Evolutionary conservation across 192 early-diverging fungal genomes (phyloP).

Genomic region (Backusella morwellensis): DNA sequence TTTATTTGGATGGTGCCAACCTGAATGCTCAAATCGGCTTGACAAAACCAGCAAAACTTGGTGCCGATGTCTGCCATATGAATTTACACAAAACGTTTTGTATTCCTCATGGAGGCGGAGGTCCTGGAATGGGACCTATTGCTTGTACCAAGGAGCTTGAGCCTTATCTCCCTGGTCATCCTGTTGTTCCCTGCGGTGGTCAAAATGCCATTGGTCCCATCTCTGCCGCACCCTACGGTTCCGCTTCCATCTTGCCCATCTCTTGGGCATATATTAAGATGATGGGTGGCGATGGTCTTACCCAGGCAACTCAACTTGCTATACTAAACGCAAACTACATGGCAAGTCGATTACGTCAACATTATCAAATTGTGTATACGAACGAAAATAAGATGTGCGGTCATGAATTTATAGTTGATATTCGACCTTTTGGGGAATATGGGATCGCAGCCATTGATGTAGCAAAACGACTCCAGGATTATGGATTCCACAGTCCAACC

Average conservation of each 20-base stretch:
- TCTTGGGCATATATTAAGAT: conserved; percentile 99
- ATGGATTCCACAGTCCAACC: conserved; percentile 97
- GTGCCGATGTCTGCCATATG: conserved; percentile 98
- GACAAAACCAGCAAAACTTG: conserved; percentile 88
- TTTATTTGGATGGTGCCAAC: conserved; percentile 98
- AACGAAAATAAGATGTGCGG: conserved; percentile 95
- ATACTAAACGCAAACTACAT: conserved; percentile 99
- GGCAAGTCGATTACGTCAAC: conserved; percentile 83
- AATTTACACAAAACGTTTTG: conserved; percentile 99
- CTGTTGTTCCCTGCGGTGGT: conserved; percentile 68
- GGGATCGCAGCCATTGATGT: conserved; percentile 93
- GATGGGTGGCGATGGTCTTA: conserved; percentile 93
- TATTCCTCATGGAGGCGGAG: conserved; percentile 98
- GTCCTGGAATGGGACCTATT: conserved; percentile 97
- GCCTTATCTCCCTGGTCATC: conserved; percentile 93
- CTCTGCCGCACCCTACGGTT: conserved; percentile 97
- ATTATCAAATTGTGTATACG: conserved; percentile 91
- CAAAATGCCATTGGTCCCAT: conserved; percentile 87
- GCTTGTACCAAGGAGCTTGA: conserved; percentile 84
- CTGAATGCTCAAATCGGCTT: conserved; percentile 87
- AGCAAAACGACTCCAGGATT: conserved; percentile 98
- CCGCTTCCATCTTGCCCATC: conserved; percentile 93
- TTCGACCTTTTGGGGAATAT: conserved; percentile 80
- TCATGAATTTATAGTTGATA: conserved; percentile 99
- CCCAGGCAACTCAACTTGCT: conserved; percentile 83